Evolutionary conservation across 2,329 filamentous ascomycete species (phyloP).

Genomic region (Lithohypha guttulata): DNA sequence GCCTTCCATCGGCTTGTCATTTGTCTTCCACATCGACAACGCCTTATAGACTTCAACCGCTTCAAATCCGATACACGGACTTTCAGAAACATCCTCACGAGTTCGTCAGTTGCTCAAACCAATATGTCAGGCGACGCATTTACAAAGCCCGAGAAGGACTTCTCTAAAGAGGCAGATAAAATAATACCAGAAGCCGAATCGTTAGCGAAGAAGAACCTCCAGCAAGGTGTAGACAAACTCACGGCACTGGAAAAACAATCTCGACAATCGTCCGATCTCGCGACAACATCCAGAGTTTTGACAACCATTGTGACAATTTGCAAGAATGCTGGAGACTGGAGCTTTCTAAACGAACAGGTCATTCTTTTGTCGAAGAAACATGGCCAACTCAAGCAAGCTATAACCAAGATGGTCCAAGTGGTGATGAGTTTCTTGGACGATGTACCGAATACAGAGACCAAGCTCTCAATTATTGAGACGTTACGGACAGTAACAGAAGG

Average conservation of each 20-base stretch:
- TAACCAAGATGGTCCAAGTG: slow-evolving; percentile 96
- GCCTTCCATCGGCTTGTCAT: too few species aligned
- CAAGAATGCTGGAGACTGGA: slow-evolving; percentile 89
- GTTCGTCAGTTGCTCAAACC: slow-evolving; percentile 20
- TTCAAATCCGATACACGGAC: too few species aligned
- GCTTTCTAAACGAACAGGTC: slow-evolving; percentile 90
- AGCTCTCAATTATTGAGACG: slow-evolving; percentile 88
- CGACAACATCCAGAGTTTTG: slow-evolving; percentile 82
- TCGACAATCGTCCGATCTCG: slow-evolving; percentile 91
- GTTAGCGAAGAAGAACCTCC: slow-evolving; percentile 70
- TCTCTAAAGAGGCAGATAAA: slow-evolving; percentile 88
- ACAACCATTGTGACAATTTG: slow-evolving; percentile 85
- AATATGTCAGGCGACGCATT: slow-evolving; percentile 69
- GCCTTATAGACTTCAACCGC: too few species aligned
- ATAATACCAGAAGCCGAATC: slow-evolving; percentile 82
- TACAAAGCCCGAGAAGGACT: slow-evolving; percentile 97
- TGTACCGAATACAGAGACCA: slow-evolving; percentile 73
- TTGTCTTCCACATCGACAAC: too few species aligned
- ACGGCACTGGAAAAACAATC: slow-evolving; percentile 88
- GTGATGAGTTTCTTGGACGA: slow-evolving; percentile 87
- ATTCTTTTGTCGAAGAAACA: slow-evolving; percentile 97
- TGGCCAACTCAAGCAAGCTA: slow-evolving; percentile 97
- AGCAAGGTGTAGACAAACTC: slow-evolving; percentile 88
- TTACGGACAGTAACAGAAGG: slow-evolving; percentile 93
- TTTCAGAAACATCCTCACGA: not conserved